Base-by-base conservation (phyloP, 495 filamentous ascomycete species). In the Baudoinia panamericana region DNA sequence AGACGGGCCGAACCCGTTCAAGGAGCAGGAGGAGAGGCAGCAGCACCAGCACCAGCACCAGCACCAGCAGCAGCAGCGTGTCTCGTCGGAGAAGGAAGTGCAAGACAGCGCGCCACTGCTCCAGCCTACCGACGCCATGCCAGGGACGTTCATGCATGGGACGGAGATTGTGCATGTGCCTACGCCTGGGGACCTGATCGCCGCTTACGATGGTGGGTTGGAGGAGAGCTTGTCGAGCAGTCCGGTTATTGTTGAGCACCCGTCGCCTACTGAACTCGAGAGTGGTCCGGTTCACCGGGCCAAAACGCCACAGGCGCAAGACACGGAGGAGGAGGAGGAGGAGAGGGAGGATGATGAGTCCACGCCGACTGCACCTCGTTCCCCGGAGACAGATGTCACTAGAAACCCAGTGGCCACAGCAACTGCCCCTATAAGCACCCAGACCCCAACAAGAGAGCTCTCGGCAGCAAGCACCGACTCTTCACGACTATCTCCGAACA, bases 401-500 rank as follows among this genome's bases (percentile, higher is more conserved):
- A 11, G 36, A 16, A 42, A 20, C 16, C 4, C 34, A 18, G 5
- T 12, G 13, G 2, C 24, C 24, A 27, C 31, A 12, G 11, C 32
- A 16, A 6, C 6, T 6, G 10, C 30, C 15, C 8, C 7, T 7
- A 6, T 6, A 9, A 9, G 6, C 30, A 6, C 18, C 30, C 7
- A 16, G 6, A 33, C 12, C 3, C 30, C 46, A 23, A 29, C 16
- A 11, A 28, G 30, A 20, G 33, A 19, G 25, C 18, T 45, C 13
- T 38, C 46, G 1, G 36, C 39, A 23, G 28, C 54, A 60, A 45
- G 43, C 54, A 12, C 53, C 57, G 25, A 68, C 16, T 62, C 64
- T 16, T 73, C 75, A 13, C 80, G 77, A 1, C 51, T 67, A 12
- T 82, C 79, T 21, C 30, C 43, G 24, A 39, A 13, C 13, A 22